Evolutionary conservation across 2,329 filamentous ascomycete species (phyloP), one percentile per base, ranked within the genome.

Genomic region (Xenosphaeropsis pyriputrescens): DNA sequence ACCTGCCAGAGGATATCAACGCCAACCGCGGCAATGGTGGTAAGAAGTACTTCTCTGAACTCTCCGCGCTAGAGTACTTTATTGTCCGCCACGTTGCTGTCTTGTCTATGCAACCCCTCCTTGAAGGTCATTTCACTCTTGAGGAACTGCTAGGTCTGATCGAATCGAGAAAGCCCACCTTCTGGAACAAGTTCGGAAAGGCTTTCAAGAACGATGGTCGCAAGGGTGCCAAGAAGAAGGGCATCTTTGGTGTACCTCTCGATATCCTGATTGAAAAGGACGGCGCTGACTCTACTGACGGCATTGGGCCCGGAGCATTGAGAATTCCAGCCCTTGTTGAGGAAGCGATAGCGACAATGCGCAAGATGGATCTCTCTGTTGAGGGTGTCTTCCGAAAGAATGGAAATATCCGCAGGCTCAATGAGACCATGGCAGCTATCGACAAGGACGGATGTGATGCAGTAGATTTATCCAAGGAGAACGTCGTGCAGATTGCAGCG

Each of bases 331-430:
- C 85, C n/a, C 68, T 98, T 37, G 72, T 98, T n/a, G 89, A 96
- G 52, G 89, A 95, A 55, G 79, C 89, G 35, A 80, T 98, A 29
- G 82, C 84, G 4, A 86, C 88, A 11, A 94, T 98, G 85, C 79
- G 88, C 50, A 91, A 89, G 59, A 96, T 98, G 85, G 91, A 98
- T 57, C 86, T 98, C 64, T 96, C 89, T 2, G 85, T 98, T 1
- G 91, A 98, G 59, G 91, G 91, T 50, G 88, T 98, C 16, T 98
- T 98, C 73, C 79, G 91, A 49, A 98, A 98, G 70, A 98, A 96
- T 52, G 91, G 91, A 50, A 98, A 96, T 58, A 95, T 98, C 63
- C 89, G 91, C 58, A 84, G 88, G 48, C 68, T 95, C 33, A 85
- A 83, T 48, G 88, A 94, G 43, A 67, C 93, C 6, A 79, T 85